Percentiles rank a stretch among this genome's conserved stretches.
phyloP scores from a whole-genome alignment of 192 early-diverging fungal genomes.

The Fimicolochytrium jonesii region DNA sequence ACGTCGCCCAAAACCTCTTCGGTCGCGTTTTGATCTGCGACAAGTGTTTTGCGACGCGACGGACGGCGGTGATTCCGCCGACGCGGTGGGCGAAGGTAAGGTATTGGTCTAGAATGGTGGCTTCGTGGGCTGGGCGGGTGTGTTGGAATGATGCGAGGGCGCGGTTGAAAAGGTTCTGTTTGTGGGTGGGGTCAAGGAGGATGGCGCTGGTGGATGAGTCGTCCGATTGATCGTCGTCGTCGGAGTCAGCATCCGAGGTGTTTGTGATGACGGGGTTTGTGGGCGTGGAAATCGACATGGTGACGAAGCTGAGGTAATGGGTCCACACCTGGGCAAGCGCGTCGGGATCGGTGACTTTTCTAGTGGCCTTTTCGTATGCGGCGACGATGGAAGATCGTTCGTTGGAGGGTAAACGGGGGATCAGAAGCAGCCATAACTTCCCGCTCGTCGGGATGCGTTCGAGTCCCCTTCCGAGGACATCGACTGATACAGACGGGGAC shows the following conservation, averaged over 20 bases:
- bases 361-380: neutral
- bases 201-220: neutral
- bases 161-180: neutral
- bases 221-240: too few species aligned
- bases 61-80: neutral
- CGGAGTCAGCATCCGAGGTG: too few species aligned
- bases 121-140: neutral
- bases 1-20: neutral
- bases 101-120: neutral
- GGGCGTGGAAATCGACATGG: neutral
- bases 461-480: constrained; percentile 34
- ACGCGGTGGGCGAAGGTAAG: neutral
- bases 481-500: constrained; percentile 21
- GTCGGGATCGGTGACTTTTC: neutral
- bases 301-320: neutral
- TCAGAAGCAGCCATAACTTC: constrained; percentile 38
- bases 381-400: neutral
- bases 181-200: neutral
- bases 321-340: neutral
- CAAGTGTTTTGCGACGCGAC: neutral
- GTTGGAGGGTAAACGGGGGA: neutral
- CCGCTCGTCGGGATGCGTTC: constrained; percentile 35
- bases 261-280: too few species aligned
- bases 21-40: neutral
- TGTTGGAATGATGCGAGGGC: too few species aligned